A percentile compares a stretch with the other conserved stretches of the same genome.
phyloP scores from a whole-genome alignment of 164 flowering plant genomes.

The Euptelea pleiosperma region DNA sequence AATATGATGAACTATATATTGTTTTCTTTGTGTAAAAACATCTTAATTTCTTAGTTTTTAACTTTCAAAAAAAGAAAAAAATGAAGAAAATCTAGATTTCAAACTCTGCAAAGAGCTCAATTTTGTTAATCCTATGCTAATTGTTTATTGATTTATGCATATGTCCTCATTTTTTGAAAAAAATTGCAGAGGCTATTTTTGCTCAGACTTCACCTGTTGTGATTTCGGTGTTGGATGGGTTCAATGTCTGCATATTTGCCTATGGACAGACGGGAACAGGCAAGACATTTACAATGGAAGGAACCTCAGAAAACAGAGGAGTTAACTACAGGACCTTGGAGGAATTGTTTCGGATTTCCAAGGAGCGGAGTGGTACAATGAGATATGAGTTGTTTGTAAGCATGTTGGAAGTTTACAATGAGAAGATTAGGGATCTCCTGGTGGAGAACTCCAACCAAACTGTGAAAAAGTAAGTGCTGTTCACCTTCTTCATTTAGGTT shows the following conservation, averaged over 20 bases:
- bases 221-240: constrained; percentile 83
- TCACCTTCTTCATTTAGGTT: neutral
- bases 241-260: constrained; percentile 88
- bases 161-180: constrained; percentile 3
- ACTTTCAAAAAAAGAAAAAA: no score
- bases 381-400: constrained; percentile 69
- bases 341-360: constrained; percentile 59
- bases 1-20: no score
- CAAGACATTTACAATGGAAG: constrained; percentile 94
- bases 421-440: constrained; percentile 76
- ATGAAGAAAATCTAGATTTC: no score
- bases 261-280: constrained; percentile 97
- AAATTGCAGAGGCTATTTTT: constrained; percentile 69
- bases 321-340: constrained; percentile 82
- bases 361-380: constrained; percentile 43
- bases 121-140: no score
- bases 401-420: constrained; percentile 92
- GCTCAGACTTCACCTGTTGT: constrained; percentile 67
- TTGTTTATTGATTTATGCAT: constrained; percentile 1
- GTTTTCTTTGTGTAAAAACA: no score
- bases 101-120: no score
- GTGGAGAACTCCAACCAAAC: constrained; percentile 56
- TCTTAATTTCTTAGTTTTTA: no score
- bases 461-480: constrained; percentile 56
- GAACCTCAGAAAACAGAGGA: constrained; percentile 74